phyloP scores from a whole-genome alignment of 805 yeast species.

The Ogataea degrootiae region DNA sequence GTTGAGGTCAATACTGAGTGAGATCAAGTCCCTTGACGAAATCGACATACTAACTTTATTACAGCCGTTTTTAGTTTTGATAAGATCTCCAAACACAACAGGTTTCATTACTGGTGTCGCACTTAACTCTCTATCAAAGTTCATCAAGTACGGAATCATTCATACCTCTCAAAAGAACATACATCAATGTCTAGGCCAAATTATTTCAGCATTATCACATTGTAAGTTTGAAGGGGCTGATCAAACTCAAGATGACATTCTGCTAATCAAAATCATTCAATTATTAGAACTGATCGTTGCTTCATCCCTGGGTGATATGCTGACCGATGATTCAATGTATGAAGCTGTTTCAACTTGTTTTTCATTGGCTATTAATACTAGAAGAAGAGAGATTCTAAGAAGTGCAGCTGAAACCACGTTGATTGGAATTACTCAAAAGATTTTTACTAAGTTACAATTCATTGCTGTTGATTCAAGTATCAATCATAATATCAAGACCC shows the following conservation, averaged over 20 bases:
- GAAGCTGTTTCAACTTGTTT: conserved; percentile 90
- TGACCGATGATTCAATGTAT: conserved; percentile 77
- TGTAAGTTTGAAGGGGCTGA: conserved; percentile 96
- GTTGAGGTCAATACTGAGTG: conserved; percentile 64
- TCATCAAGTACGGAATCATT: conserved; percentile 68
- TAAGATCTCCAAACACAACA: conserved; percentile 79
- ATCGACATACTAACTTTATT: conserved; percentile 70
- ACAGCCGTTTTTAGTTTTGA: conserved; percentile 81
- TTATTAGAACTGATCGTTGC: conserved; percentile 63
- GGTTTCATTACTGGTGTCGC: conserved; percentile 85
- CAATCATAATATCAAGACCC: conserved; percentile 28
- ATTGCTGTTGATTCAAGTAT: conserved; percentile 36
- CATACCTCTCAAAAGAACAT: conserved; percentile 49
- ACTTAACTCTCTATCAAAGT: conserved; percentile 66
- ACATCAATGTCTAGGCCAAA: conserved; percentile 54
- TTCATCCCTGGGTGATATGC: conserved; percentile 57
- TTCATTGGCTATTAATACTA: conserved; percentile 86
- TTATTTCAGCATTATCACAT: conserved; percentile 75
- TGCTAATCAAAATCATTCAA: conserved; percentile 74
- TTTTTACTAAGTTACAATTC: conserved; percentile 56
- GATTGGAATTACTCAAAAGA: conserved; percentile 59
- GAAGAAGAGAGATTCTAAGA: conserved; percentile 84
- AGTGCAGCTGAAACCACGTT: conserved; percentile 84
- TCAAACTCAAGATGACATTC: conserved; percentile 87
- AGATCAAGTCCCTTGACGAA: conserved; percentile 43